A percentile compares a stretch with the other conserved stretches of the same genome.
Conservation (phyloP, 169 alveolate species). For the Plasmodium vinckei region DNA sequence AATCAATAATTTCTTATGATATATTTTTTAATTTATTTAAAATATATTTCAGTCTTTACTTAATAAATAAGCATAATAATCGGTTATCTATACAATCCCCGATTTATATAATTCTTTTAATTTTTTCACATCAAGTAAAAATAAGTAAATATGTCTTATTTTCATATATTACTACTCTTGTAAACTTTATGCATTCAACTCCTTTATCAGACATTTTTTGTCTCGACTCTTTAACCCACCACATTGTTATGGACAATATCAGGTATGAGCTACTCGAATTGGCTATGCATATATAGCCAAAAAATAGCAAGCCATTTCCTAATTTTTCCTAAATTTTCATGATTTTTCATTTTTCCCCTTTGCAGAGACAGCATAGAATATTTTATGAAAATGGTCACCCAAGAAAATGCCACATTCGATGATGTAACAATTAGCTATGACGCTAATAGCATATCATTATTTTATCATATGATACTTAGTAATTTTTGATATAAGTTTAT, state of each 20-base stretch:
- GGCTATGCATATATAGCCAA: not conserved
- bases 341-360: not conserved
- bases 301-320: not conserved
- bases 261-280: no score
- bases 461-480: conserved; percentile 53
- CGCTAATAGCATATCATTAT: conserved; percentile 27
- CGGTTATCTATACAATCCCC: conserved; percentile 19
- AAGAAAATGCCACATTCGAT: conserved; percentile 36
- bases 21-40: conserved; percentile 40
- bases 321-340: not conserved
- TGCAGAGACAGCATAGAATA: conserved; percentile 61
- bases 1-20: conserved; percentile 36
- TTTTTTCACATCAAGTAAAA: conserved; percentile 21
- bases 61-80: conserved; percentile 26
- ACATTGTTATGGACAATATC: conserved; percentile 10
- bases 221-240: not conserved
- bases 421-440: conserved; percentile 34
- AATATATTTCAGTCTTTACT: conserved; percentile 45
- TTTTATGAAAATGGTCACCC: conserved; percentile 7
- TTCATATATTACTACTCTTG: conserved; percentile 16
- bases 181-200: conserved; percentile 7
- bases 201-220: conserved; percentile 9
- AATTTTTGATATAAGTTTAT: conserved; percentile 1
- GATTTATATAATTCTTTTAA: conserved; percentile 46
- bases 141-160: conserved; percentile 24